Evolutionary conservation across 306 rosid genomes (phyloP).

Genomic region (Erythrophleum fordii): DNA sequence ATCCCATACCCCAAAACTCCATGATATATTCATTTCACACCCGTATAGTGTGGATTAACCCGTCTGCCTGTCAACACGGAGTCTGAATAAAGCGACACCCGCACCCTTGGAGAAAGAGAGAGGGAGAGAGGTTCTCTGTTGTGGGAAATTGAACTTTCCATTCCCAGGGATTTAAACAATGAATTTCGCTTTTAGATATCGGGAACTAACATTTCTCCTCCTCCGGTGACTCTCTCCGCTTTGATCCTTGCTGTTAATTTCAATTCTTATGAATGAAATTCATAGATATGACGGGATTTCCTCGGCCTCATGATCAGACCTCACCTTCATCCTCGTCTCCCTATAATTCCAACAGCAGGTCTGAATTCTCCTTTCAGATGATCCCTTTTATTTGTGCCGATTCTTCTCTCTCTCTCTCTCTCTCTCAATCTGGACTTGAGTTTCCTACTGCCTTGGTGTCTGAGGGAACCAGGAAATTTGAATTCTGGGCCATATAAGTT

Average conservation of each 20-base stretch:
- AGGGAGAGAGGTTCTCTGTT: constrained; percentile 4
- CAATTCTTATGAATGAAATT: constrained; percentile 40
- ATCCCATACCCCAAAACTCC: background rate
- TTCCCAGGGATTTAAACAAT: background rate
- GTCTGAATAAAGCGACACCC: constrained; percentile 34
- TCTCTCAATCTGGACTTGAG: background rate
- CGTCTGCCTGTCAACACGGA: constrained; percentile 37
- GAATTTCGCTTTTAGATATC: constrained; percentile 18
- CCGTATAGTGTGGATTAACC: constrained; percentile 1
- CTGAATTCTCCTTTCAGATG: constrained; percentile 21
- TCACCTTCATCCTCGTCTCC: constrained; percentile 43
- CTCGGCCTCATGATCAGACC: constrained; percentile 52
- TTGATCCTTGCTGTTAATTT: constrained; percentile 36
- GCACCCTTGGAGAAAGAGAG: constrained; percentile 6
- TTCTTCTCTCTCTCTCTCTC: background rate
- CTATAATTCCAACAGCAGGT: constrained; percentile 54
- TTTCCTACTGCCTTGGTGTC: background rate
- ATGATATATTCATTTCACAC: background rate
- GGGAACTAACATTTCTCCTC: constrained; percentile 25
- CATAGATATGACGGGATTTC: constrained; percentile 49
- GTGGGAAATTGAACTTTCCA: constrained; percentile 7
- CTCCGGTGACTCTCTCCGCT: constrained; percentile 42
- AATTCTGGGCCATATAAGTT: background rate
- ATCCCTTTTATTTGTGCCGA: background rate
- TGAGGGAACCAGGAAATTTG: background rate